Evolutionary conservation across 257 asterid genomes (phyloP).

Genomic region (Scutellaria galericulata): DNA sequence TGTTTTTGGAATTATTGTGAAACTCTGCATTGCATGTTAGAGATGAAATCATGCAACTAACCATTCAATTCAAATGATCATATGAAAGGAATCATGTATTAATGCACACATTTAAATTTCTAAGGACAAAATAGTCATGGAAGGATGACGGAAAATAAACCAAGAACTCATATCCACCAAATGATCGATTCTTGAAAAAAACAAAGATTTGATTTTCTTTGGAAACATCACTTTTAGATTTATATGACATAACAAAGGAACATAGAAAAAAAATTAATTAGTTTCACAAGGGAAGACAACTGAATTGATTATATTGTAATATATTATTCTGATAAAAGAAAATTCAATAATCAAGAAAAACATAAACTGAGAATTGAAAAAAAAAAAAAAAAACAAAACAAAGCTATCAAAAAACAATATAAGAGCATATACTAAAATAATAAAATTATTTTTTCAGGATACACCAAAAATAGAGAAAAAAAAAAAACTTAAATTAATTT

Average conservation of each 20-base stretch:
- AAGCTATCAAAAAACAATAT: background rate
- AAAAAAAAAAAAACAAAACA: conserved; percentile 13
- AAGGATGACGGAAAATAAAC: background rate
- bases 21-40: background rate
- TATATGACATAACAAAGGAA: background rate
- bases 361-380: background rate
- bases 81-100: background rate
- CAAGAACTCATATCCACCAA: background rate
- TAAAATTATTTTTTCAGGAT: background rate
- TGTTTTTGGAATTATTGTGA: background rate
- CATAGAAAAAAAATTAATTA: background rate
- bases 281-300: background rate
- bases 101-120: background rate
- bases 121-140: background rate
- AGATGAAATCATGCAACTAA: background rate
- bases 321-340: background rate
- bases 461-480: too few relatives aligned
- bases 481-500: background rate
- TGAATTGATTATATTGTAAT: background rate
- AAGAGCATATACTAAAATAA: background rate
- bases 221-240: background rate
- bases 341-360: background rate
- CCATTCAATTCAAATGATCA: background rate
- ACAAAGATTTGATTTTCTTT: background rate
- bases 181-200: background rate